These are phyloP conservation scores for Atkinsonella texensis DNA, from an alignment of 2,329 filamentous ascomycete genomes.

Conservation along the genomic window DNA sequence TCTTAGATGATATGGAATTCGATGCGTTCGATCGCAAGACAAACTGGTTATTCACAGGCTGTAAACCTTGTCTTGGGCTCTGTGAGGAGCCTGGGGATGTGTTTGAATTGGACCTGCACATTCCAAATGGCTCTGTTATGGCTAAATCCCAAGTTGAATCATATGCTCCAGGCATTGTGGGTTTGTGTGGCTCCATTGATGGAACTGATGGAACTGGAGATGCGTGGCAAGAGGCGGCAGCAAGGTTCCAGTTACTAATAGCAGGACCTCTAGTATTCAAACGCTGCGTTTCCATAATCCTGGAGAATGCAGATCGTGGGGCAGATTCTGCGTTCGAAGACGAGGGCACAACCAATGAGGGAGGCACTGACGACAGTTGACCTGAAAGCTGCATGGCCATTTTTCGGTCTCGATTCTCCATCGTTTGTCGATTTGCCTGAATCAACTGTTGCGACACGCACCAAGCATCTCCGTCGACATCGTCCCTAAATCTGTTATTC, in stretches of 20 bases:
- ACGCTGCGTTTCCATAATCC: slow-evolving; percentile 18
- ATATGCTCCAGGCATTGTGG: slow-evolving; percentile 12
- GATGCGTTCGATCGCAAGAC: neutral
- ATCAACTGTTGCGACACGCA: slow-evolving; percentile 23
- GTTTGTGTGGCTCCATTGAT: neutral
- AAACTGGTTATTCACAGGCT: neutral
- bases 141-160: slow-evolving; percentile 5
- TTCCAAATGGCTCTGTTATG: neutral
- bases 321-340: neutral
- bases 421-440: slow-evolving; percentile 19
- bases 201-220: neutral
- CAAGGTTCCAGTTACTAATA: neutral
- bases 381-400: slow-evolving; percentile 17
- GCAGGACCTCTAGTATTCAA: slow-evolving; percentile 5
- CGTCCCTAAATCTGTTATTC: slow-evolving; percentile 13
- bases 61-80: neutral
- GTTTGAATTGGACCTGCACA: neutral
- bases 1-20: neutral
- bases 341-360: neutral
- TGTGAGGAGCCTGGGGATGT: neutral
- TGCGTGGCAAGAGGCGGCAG: neutral
- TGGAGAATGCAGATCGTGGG: slow-evolving; percentile 14
- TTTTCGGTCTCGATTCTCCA: slow-evolving; percentile 17
- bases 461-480: slow-evolving; percentile 19
- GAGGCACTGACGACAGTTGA: slow-evolving; percentile 4